Evolutionary conservation across 805 yeast species (phyloP), one percentile per base, ranked within the genome.

Genomic region (Ogataea henricii): DNA sequence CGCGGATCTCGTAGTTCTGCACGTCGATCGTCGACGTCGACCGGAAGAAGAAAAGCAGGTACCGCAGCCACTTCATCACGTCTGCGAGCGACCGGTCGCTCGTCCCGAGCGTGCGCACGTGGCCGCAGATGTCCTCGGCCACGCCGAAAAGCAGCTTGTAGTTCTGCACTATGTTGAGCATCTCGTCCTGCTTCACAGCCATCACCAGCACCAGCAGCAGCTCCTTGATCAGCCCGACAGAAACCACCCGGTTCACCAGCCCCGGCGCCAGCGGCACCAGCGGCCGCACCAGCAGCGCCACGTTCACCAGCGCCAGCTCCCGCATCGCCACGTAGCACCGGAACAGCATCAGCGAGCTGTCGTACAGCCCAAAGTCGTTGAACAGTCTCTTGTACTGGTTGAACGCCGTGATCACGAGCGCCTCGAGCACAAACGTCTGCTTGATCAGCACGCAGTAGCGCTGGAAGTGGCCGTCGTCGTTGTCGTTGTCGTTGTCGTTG

Each of bases 1-100:
- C 72, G 26, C 57, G 53, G n/a, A 79, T 72, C 20, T 69, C 56
- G 56, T 78, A 79, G 54, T 77, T 75, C 50, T 71, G 69, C 12
- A 69, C 55, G 55, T 76, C 79, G 33, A 79, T 73, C 1, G 76
- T 67, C 34, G 78, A 77, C 1, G 83, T 77, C 10, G 81, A 71
- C 48, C 66, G 72, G 56, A 66, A 79, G 45, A 75, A 70, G 13
- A 71, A 55, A 50, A 64, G 57, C 51, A 68, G 53, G 40, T 64
- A 53, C 60, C 67, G 48, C 52, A 64, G 59, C 74, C 69, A 66
- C 20, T 51, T 43, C 33, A 60, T 39, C 23, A 67, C 43, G 32
- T 51, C 50, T 18, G 50, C 52, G 35, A 65, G 35, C 38, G 59
- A 48, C 14, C 43, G 45, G 43, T 65, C 67, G 4, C 34, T 32